These are phyloP conservation scores for Saprolegnia parasitica DNA, from an alignment of 352 stramenopile genomes.

Conservation along the genomic window DNA sequence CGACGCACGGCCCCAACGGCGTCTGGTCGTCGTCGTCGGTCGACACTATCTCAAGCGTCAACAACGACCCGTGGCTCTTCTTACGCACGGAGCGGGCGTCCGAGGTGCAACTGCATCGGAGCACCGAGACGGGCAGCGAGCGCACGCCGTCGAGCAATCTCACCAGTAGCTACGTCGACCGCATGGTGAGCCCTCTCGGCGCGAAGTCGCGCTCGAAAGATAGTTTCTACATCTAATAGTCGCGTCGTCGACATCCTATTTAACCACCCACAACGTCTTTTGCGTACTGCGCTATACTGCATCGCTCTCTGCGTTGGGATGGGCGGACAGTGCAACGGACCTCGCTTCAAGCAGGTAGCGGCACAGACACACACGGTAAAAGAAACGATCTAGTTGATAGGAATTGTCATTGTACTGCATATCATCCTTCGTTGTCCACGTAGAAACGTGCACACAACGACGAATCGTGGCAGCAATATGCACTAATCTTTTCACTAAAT, in stretches of 20 bases:
- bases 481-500: no score
- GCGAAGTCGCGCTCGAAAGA: not conserved
- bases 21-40: not conserved
- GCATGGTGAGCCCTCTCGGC: not conserved
- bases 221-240: conserved; percentile 21
- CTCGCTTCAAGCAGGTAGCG: no score
- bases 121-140: not conserved
- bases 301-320: no score
- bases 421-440: no score
- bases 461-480: no score
- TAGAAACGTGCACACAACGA: no score
- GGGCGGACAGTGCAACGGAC: no score
- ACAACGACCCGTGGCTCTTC: conserved; percentile 14
- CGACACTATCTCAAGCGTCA: conserved; percentile 8
- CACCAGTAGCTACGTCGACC: conserved; percentile 1
- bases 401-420: no score
- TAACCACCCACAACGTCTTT: not conserved
- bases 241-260: not conserved
- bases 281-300: no score
- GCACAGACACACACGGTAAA: no score
- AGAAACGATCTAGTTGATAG: no score
- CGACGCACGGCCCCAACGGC: not conserved
- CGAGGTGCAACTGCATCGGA: not conserved
- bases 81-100: not conserved
- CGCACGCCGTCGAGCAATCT: conserved; percentile 1